Evolutionary conservation across 2,329 filamentous ascomycete species (phyloP).

Genomic region (Monosporascus sp.): DNA sequence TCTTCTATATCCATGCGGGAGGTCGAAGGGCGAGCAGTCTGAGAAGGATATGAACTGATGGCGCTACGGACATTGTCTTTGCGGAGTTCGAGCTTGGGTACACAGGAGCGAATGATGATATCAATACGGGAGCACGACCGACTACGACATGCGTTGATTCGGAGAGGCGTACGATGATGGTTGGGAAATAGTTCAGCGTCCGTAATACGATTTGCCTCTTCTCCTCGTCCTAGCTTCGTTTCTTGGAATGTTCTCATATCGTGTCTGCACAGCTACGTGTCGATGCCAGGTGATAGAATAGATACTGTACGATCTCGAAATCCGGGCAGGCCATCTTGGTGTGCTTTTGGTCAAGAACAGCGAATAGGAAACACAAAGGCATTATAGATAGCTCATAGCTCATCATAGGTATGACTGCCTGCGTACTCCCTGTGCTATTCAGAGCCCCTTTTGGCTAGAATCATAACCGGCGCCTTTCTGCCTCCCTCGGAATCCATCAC

Average conservation of each 20-base stretch:
- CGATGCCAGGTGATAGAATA: not conserved
- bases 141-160: not conserved
- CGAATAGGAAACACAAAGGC: too few species aligned
- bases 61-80: not conserved
- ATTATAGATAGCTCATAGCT: too few species aligned
- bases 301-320: too few species aligned
- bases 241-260: not conserved
- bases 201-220: not conserved
- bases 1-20: not conserved
- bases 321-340: too few species aligned
- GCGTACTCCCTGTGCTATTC: too few species aligned
- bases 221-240: not conserved
- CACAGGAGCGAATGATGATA: not conserved
- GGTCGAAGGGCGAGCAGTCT: too few species aligned
- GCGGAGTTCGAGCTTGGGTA: not conserved
- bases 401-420: too few species aligned
- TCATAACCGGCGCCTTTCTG: too few species aligned
- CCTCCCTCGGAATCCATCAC: too few species aligned
- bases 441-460: too few species aligned
- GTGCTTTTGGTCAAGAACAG: too few species aligned
- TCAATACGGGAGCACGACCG: not conserved
- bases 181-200: not conserved
- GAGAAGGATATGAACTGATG: not conserved
- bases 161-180: not conserved
- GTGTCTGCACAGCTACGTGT: not conserved